Conservation (phyloP, 2,329 filamentous ascomycete genomes). For the Venturiaceae sp. region DNA sequence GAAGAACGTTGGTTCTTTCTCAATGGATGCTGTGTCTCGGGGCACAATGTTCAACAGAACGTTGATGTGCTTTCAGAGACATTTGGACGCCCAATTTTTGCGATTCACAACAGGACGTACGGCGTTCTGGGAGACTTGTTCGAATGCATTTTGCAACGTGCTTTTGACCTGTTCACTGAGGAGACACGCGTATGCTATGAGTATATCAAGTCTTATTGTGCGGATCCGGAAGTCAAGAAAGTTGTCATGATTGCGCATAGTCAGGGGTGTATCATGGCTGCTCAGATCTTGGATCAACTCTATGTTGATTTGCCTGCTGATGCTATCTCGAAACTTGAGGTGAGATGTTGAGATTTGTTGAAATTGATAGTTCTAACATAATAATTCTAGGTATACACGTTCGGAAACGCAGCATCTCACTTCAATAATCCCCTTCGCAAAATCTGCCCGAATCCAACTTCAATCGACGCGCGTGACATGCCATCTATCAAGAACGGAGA, state of each 20-base stretch:
- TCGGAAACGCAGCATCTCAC: constrained; percentile 70
- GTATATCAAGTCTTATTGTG: constrained; percentile 6
- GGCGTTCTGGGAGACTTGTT: constrained; percentile 9
- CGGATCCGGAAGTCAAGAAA: constrained; percentile 35
- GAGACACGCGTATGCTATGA: constrained; percentile 7
- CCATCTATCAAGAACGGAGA: background rate
- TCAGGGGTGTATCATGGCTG: constrained; percentile 66
- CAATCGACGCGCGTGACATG: constrained; percentile 1
- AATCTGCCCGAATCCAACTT: background rate
- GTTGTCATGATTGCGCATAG: constrained; percentile 68
- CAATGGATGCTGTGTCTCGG: constrained; percentile 5
- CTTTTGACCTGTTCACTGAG: constrained; percentile 6
- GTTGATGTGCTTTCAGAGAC: constrained; percentile 5
- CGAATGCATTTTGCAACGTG: constrained; percentile 9
- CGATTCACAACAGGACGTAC: constrained; percentile 10
- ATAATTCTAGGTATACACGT: constrained; percentile 56
- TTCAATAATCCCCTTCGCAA: constrained; percentile 66
- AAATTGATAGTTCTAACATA: constrained; percentile 37
- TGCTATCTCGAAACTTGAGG: background rate
- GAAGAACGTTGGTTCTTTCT: constrained; percentile 5
- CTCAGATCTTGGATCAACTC: constrained; percentile 61
- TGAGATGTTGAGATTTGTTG: constrained; percentile 38
- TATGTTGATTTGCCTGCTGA: constrained; percentile 7
- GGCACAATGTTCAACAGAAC: constrained; percentile 5
- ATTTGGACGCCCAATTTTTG: constrained; percentile 9